These are phyloP conservation scores for Trichothecium sympodiale DNA, from an alignment of 2,329 filamentous ascomycete genomes.

Conservation along the genomic window DNA sequence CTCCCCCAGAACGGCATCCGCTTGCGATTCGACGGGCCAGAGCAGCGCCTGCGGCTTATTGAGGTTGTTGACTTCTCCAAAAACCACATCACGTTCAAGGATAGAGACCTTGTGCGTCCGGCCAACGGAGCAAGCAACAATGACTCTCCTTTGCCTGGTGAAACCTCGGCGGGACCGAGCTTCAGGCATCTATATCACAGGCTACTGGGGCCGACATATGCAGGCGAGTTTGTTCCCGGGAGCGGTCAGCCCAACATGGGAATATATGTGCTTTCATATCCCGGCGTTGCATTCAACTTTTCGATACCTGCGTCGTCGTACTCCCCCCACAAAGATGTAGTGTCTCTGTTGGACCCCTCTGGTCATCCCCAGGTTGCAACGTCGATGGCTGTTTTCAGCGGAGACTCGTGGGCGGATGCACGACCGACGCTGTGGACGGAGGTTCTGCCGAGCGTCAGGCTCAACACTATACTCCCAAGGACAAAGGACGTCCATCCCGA, in stretches of 20 bases:
- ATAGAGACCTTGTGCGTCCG: constrained; percentile 65
- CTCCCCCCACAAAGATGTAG: constrained; percentile 68
- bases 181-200: constrained; percentile 89
- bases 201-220: constrained; percentile 87
- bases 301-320: constrained; percentile 64
- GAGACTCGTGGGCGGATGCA: constrained; percentile 81
- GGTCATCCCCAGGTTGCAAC: constrained; percentile 64
- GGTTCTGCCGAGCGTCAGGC: constrained; percentile 61
- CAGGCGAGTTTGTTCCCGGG: constrained; percentile 73
- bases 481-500: constrained; percentile 74
- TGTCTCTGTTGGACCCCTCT: constrained; percentile 71
- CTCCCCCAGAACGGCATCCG: constrained; percentile 81
- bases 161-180: constrained; percentile 47
- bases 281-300: constrained; percentile 89
- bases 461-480: constrained; percentile 55
- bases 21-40: constrained; percentile 83
- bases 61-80: constrained; percentile 87
- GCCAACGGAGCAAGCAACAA: constrained; percentile 25
- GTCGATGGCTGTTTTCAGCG: constrained; percentile 85
- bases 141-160: constrained; percentile 19
- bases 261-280: constrained; percentile 86
- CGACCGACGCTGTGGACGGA: constrained; percentile 68
- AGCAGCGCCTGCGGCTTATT: constrained; percentile 82
- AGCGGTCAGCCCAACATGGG: constrained; percentile 46
- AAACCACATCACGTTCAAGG: constrained; percentile 70